Evolutionary conservation across 352 stramenopile genomes (phyloP), one percentile per base, ranked within the genome.

Genomic region (Phytophthora brassicae): DNA sequence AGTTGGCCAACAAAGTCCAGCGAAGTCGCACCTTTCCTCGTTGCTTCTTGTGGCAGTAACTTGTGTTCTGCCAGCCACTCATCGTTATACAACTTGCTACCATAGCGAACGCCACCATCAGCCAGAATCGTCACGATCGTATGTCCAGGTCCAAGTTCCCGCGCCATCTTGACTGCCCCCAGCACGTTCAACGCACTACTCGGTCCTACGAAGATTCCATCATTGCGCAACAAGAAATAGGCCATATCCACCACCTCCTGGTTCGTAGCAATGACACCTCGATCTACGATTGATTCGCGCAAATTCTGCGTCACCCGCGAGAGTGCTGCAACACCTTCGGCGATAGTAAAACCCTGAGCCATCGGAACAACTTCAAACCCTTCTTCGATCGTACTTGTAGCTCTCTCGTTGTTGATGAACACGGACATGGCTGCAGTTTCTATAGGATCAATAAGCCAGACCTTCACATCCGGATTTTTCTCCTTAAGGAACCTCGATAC

Each of bases 231-330:
- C 39, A 98, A 50, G 46, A 89, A 86, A 60, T 97, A 93, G 6
- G 90, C 88, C 92, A 98, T 98, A 54, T 92, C 83, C 39, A 98
- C 95, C 45, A 96, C 92, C 74, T 98, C 92, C 50, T 97, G 84
- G 60, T 97, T 96, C 1, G 88, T 88, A 39, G 94, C 92, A 49
- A 90, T 90, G 68, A 98, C 84, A 23, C 96, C 92, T 59, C 90
- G 81, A 69, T 98, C 94, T 4, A 98, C 74, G 22, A 96, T 69
- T 0, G 77, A 84, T 7, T 93, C 79, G 56, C 94, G 90, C 42
- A 96, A 88, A 76, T 98, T 98, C 22, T 88, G 85, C 12, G 93
- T 97, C 51, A 98, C 87, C 20, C 96, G 96, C 23, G 90, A 79
- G 4, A 97, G 84, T 7, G 91, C 95, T 39, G 67, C 67, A 43